Percentiles rank a stretch among this genome's conserved stretches.
These are phyloP conservation scores for Linum tenue DNA, from an alignment of 345 rosid genomes.

Conservation along the genomic window DNA sequence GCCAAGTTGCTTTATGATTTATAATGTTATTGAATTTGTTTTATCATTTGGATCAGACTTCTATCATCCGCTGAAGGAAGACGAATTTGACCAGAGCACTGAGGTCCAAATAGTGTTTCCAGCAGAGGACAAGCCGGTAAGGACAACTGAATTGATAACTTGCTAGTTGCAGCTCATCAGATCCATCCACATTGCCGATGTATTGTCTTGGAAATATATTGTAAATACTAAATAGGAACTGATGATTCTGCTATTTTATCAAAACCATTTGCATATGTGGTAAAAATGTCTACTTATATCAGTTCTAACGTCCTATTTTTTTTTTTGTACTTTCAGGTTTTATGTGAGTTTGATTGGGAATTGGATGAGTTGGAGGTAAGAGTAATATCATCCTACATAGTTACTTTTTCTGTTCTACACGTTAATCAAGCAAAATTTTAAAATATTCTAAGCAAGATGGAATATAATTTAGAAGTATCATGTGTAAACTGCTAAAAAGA, in stretches of 20 bases:
- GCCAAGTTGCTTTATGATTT: background rate
- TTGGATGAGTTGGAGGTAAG: slow-evolving; percentile 76
- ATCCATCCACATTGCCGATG: background rate
- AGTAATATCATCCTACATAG: background rate
- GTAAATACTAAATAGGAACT: too few relatives aligned
- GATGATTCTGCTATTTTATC: too few relatives aligned
- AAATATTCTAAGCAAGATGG: too few relatives aligned
- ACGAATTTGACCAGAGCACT: slow-evolving; percentile 76
- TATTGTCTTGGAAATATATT: background rate
- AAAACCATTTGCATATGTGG: too few relatives aligned
- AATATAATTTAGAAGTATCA: too few relatives aligned
- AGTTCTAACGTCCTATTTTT: slow-evolving; percentile 16
- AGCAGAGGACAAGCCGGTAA: slow-evolving; percentile 72
- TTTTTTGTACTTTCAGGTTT: slow-evolving; percentile 45
- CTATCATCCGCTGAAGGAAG: slow-evolving; percentile 81
- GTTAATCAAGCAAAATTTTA: too few relatives aligned
- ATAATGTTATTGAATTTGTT: background rate
- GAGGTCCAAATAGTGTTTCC: slow-evolving; percentile 79
- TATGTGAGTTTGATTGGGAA: slow-evolving; percentile 95
- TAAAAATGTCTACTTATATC: background rate
- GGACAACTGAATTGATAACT: slow-evolving; percentile 1
- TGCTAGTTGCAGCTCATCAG: background rate
- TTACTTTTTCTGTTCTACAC: too few relatives aligned
- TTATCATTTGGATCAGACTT: slow-evolving; percentile 46
- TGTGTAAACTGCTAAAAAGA: too few relatives aligned